phyloP scores from a whole-genome alignment of 2,329 filamentous ascomycete species.

The Plectosphaerella plurivora region DNA sequence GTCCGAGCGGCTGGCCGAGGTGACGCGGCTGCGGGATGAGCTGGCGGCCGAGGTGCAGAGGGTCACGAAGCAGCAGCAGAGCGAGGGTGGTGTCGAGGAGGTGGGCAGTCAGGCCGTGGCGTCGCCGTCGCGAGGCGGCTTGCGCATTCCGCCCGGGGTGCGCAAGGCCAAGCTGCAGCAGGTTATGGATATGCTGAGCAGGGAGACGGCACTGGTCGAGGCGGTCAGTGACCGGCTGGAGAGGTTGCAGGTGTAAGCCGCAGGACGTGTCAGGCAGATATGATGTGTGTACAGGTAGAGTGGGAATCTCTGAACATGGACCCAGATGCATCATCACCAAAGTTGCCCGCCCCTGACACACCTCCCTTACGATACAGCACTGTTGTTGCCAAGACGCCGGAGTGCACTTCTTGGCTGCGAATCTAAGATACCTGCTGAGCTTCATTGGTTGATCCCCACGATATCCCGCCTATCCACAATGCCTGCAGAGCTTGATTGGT shows the following conservation, averaged over 20 bases:
- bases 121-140: slow-evolving; percentile 28
- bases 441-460: too few species aligned
- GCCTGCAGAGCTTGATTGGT: too few species aligned
- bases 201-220: slow-evolving; percentile 65
- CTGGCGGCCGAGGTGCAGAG: slow-evolving; percentile 47
- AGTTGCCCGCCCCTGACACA: not conserved
- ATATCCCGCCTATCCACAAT: too few species aligned
- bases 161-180: slow-evolving; percentile 59
- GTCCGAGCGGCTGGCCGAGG: slow-evolving; percentile 54
- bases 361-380: too few species aligned
- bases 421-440: too few species aligned
- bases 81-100: slow-evolving; percentile 11
- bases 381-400: too few species aligned
- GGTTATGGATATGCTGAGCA: slow-evolving; percentile 58
- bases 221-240: slow-evolving; percentile 60
- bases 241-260: slow-evolving; percentile 36
- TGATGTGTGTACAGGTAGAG: too few species aligned
- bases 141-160: slow-evolving; percentile 56
- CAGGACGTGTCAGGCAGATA: too few species aligned
- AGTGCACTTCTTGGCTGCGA: too few species aligned
- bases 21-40: slow-evolving; percentile 48
- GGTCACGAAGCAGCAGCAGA: slow-evolving; percentile 23
- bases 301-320: too few species aligned
- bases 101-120: slow-evolving; percentile 18
- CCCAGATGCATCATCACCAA: not conserved